Base-by-base conservation (phyloP, 495 filamentous ascomycete species). In the Neurospora tetrasperma region DNA sequence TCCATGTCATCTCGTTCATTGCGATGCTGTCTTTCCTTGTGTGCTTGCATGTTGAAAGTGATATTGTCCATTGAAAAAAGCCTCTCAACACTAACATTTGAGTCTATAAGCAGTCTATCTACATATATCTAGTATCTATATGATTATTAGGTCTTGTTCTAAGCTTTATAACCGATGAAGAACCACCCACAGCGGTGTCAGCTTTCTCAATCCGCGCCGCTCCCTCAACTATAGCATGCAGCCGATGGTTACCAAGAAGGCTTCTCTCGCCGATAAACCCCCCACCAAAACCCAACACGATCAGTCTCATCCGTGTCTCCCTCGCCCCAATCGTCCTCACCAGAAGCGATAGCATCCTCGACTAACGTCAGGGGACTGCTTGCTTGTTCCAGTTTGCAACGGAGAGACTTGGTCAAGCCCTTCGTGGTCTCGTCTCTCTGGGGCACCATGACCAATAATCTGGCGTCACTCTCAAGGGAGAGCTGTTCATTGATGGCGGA, bases 301-400 rank as follows among this genome's bases (percentile, higher is more conserved):
- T 73, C 70, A 14, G 72, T 71, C 11, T 81, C 82, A 10, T 78
- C 82, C 11, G 82, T 82, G 14, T 81, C 80, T 4, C 76, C 82
- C 18, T 81, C 80, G 7, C 79, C 83, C 84, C 83, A 86, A 43
- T 86, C 83, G 68, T 86, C 85, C 71, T 85, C 77, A 11, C 83
- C 84, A 1, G 77, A 71, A 11, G 85, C 75, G 2, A 76, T 70
- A 44, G 75, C 78, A 69, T 85, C 81, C 18, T 83, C 77, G 12
- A 82, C 41, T 18, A 76, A 78, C 1, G 69, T 42, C 42, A 86
- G 72, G 9, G 78, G 75, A 39, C 23, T 79, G 9, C 71, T 42
- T 3, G 73, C 59, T n/a, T 44, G 23, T 35, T 70, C 71, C 77
- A 86, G 77, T 40, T 59, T 73, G 0, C 43, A 72, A 11, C 76